A percentile compares a stretch with the other conserved stretches of the same genome.
Evolutionary conservation across 371 early-diverging fungal species (phyloP).

Genomic region (Dichotomocladium elegans): DNA sequence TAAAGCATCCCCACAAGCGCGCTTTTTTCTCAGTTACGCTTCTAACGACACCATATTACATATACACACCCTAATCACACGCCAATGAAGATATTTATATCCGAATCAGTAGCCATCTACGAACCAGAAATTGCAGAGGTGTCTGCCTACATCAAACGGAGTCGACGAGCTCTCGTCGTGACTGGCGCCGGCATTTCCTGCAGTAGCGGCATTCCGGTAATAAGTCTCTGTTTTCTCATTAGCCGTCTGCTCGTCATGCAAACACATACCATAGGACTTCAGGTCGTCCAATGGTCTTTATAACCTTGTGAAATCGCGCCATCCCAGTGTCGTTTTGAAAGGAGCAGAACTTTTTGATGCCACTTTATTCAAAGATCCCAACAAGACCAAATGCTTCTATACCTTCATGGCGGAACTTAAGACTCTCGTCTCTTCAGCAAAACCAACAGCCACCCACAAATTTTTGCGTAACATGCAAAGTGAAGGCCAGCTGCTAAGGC

Average conservation of each 20-base stretch:
- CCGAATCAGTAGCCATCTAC: conserved; percentile 35
- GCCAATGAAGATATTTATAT: conserved; percentile 31
- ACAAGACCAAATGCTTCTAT: conserved; percentile 82
- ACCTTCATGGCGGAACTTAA: conserved; percentile 94
- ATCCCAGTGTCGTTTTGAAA: conserved; percentile 68
- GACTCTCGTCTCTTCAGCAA: conserved; percentile 62
- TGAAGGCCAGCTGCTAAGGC: conserved; percentile 73
- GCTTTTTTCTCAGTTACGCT: too few relatives aligned
- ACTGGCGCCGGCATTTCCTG: conserved; percentile 94
- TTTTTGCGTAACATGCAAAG: conserved; percentile 79
- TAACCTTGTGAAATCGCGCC: conserved; percentile 76
- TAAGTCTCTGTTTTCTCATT: conserved; percentile 4
- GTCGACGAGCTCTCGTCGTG: conserved; percentile 76
- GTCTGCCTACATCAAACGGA: conserved; percentile 53
- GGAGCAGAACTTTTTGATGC: conserved; percentile 98
- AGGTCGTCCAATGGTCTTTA: conserved; percentile 79
- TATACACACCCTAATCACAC: too few relatives aligned
- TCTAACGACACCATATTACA: too few relatives aligned
- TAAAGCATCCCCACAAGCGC: too few relatives aligned
- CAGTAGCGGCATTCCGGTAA: conserved; percentile 86
- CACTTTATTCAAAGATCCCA: conserved; percentile 72
- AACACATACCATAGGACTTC: conserved; percentile 83
- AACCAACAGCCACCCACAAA: conserved; percentile 83
- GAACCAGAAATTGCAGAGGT: conserved; percentile 43
- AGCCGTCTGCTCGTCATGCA: neutral